These are phyloP conservation scores for Rhizopogon salebrosus DNA, from an alignment of 768 basidiomycete species.

Conservation along the genomic window DNA sequence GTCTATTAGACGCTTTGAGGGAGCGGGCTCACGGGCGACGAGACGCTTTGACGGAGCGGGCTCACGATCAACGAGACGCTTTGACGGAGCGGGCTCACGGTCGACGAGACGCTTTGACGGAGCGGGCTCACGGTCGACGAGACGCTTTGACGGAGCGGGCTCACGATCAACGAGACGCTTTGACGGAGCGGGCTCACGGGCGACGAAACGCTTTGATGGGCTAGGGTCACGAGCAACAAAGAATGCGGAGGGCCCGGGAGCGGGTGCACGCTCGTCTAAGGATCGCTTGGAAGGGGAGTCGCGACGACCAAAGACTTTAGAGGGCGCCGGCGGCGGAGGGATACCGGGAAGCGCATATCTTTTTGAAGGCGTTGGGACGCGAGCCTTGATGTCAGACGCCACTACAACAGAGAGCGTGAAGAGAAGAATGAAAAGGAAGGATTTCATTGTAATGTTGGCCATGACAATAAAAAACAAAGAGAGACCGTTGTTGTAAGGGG, in stretches of 20 bases:
- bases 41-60: not conserved
- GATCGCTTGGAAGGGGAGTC: not conserved
- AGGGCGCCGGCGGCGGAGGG: not conserved
- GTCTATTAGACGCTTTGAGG: not conserved
- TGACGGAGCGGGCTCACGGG: conserved; percentile 4
- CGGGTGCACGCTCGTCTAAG: not conserved
- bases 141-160: conserved; percentile 1
- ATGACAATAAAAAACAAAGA: not conserved
- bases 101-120: not conserved
- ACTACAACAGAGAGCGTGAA: not conserved
- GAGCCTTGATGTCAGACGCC: not conserved
- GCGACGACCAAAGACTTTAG: not conserved
- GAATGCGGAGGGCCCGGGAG: not conserved
- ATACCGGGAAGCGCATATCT: not conserved
- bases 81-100: conserved; percentile 5
- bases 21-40: conserved; percentile 1
- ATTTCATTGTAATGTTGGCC: not conserved
- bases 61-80: not conserved
- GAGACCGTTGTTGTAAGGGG: not conserved
- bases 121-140: not conserved
- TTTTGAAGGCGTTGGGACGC: conserved; percentile 2
- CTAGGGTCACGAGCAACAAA: not conserved
- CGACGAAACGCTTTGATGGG: not conserved
- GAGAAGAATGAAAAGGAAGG: conserved; percentile 1
- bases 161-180: not conserved